Conservation (phyloP, 768 basidiomycete genomes). For the Mycena floridula region DNA sequence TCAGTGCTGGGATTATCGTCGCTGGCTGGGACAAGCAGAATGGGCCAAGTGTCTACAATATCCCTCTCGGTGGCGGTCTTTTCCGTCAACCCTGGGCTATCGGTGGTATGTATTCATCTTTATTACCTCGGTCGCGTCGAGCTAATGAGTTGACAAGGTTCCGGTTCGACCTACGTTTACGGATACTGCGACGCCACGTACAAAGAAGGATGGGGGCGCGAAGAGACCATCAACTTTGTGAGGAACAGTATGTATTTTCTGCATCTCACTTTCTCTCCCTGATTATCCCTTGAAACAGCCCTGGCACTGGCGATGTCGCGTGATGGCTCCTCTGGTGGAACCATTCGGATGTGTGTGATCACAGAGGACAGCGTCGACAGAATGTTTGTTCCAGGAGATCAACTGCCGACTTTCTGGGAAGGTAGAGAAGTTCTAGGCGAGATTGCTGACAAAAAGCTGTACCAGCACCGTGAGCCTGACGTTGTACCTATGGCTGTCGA, state of each 20-base stretch:
- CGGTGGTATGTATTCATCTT: constrained; percentile 55
- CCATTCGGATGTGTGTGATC: constrained; percentile 96
- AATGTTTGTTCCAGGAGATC: constrained; percentile 85
- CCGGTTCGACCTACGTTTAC: constrained; percentile 96
- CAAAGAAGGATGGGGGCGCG: constrained; percentile 83
- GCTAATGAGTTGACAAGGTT: constrained; percentile 53
- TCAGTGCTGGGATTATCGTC: constrained; percentile 94
- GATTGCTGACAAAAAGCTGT: constrained; percentile 23
- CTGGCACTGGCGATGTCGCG: constrained; percentile 94
- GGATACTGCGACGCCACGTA: constrained; percentile 99
- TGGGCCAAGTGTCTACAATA: constrained; percentile 93
- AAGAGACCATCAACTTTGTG: constrained; percentile 91
- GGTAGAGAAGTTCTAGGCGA: constrained; percentile 64
- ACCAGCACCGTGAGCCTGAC: constrained; percentile 28
- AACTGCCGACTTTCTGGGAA: constrained; percentile 88
- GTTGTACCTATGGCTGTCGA: constrained; percentile 46
- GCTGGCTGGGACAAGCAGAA: constrained; percentile 93
- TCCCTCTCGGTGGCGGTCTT: constrained; percentile 92
- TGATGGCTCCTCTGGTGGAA: constrained; percentile 97
- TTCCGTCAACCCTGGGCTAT: constrained; percentile 99
- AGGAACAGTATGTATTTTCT: constrained; percentile 75
- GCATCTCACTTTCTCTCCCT: neutral
- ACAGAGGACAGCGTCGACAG: constrained; percentile 89
- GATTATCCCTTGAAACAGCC: constrained; percentile 48
- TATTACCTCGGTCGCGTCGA: neutral